Conservation (phyloP, 73 alveolate genomes). For the Paramecium pentaurelia region DNA sequence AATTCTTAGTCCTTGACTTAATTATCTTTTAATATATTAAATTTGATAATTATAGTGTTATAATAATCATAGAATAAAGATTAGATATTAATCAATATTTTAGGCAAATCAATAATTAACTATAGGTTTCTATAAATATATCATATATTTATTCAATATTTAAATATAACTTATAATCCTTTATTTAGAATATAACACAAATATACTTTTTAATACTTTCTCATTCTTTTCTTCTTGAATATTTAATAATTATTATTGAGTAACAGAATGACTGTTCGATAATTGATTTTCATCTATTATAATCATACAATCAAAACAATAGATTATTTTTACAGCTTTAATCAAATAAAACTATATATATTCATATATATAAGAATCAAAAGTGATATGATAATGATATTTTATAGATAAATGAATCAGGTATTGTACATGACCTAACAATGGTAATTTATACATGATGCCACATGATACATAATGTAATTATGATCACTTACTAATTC, state of each 20-base stretch:
- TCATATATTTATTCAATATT: no score
- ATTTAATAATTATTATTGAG: neutral
- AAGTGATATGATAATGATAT: neutral
- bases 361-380: neutral
- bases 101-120: neutral
- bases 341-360: neutral
- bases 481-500: neutral
- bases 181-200: neutral
- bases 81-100: no score
- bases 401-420: neutral
- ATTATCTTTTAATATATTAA: neutral
- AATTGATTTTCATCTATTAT: neutral
- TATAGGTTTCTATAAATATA: no score
- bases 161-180: neutral
- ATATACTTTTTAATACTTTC: no score
- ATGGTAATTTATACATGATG: neutral
- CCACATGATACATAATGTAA: neutral
- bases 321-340: neutral
- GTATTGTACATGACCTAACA: neutral
- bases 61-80: neutral
- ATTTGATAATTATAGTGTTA: no score
- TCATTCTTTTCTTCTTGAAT: neutral
- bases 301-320: neutral
- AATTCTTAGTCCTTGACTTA: neutral
- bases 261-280: no score